Conservation (phyloP, 768 basidiomycete genomes). For the Saitozyma sp. region DNA sequence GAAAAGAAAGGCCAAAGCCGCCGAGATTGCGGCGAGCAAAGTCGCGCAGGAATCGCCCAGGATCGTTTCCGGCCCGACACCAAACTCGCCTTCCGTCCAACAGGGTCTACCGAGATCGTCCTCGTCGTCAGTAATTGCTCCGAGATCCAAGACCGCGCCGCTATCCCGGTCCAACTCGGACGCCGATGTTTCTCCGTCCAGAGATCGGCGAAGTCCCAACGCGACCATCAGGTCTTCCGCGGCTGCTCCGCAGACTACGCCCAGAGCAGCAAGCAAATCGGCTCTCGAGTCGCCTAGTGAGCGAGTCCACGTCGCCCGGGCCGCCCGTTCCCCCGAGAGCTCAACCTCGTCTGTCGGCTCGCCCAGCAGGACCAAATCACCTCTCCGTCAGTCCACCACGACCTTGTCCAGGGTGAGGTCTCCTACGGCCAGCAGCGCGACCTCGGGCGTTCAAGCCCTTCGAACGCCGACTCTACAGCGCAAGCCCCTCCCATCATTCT, state of each 20-base stretch:
- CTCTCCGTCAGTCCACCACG: no score
- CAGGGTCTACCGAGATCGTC: slow-evolving; percentile 47
- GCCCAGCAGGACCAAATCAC: no score
- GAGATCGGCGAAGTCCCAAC: no score
- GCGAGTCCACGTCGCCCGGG: no score
- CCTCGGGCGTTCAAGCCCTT: slow-evolving; percentile 4
- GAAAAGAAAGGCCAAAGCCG: slow-evolving; percentile 75
- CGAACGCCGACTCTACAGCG: slow-evolving; percentile 21
- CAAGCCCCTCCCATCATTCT: slow-evolving; percentile 9
- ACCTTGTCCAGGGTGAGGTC: neutral
- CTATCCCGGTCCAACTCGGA: no score
- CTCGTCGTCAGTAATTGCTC: slow-evolving; percentile 50
- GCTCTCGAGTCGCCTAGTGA: no score
- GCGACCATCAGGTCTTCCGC: no score
- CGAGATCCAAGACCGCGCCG: neutral
- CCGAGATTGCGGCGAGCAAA: slow-evolving; percentile 58
- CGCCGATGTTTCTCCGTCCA: neutral
- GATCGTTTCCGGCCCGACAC: slow-evolving; percentile 44
- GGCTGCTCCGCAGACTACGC: no score
- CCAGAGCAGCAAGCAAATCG: no score
- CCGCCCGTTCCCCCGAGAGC: no score
- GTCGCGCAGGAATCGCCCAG: slow-evolving; percentile 52
- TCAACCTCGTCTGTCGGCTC: no score
- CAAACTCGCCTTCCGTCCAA: slow-evolving; percentile 51
- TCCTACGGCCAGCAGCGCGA: slow-evolving; percentile 13